Evolutionary conservation across 1,139 yeast genomes (phyloP).

Genomic region (Zygosaccharomyces pseudobailii): DNA sequence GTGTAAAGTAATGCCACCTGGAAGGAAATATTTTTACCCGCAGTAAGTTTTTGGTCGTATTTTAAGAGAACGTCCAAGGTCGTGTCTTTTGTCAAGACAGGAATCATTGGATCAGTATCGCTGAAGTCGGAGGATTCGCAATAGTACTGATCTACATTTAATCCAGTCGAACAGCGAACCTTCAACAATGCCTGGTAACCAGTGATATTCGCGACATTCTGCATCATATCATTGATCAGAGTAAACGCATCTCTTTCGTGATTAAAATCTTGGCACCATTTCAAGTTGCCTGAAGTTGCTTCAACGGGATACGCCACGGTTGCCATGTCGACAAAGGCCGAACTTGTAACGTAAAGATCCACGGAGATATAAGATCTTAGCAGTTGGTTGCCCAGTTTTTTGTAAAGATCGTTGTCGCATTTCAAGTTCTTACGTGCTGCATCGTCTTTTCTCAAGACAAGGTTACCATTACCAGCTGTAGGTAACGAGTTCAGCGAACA

Average conservation of each 20-base stretch:
- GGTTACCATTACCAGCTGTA: constrained; percentile 79
- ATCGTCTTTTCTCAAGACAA: constrained; percentile 48
- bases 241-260: constrained; percentile 66
- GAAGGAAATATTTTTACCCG: constrained; percentile 77
- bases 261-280: constrained; percentile 63
- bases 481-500: constrained; percentile 68
- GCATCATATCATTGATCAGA: constrained; percentile 55
- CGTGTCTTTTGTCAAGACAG: constrained; percentile 61
- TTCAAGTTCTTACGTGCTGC: constrained; percentile 58
- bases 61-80: constrained; percentile 66
- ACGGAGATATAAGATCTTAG: constrained; percentile 62
- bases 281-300: constrained; percentile 68
- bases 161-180: constrained; percentile 82
- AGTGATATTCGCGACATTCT: constrained; percentile 41
- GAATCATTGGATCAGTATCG: constrained; percentile 61
- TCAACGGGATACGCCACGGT: constrained; percentile 65
- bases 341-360: constrained; percentile 69
- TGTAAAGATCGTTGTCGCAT: constrained; percentile 61
- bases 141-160: constrained; percentile 76
- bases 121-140: constrained; percentile 43
- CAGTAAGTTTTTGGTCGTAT: constrained; percentile 72
- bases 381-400: constrained; percentile 54
- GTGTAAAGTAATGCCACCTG: constrained; percentile 90
- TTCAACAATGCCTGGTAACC: constrained; percentile 85
- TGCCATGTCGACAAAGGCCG: constrained; percentile 65